Evolutionary conservation across 1,139 yeast species (phyloP), one percentile per base, ranked within the genome.

Genomic region (Petasospora rhodanensis): DNA sequence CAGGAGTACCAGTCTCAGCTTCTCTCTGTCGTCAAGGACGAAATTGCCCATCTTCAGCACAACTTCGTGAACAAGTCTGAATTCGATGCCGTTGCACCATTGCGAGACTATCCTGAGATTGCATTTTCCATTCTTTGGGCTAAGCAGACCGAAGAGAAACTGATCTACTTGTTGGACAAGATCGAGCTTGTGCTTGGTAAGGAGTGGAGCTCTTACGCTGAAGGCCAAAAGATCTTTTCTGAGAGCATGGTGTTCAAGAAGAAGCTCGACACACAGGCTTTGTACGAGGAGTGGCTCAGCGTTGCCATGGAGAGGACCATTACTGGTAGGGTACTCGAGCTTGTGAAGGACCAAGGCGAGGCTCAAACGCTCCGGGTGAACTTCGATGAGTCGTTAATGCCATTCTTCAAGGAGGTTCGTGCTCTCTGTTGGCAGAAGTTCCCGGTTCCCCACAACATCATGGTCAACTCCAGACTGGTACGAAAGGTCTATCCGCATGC

Each of bases 161-260:
- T 76, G 3, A 55, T 59, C 10, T 55, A 56, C 25, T 54, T 75
- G 18, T 51, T 64, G 36, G 48, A 56, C 9, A 61, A 73, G 25
- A 59, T 77, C 7, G 74, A 71, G 30, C 53, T 66, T 11, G 66
- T 78, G 2, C 64, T 89, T 9, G 95, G 96, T 0, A 51, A 63
- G 11, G 81, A 79, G 19, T 89, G 96, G 96, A 64, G 62, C 31
- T 67, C 73, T 26, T 84, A 79, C 46, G 76, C 89, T 0, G 79
- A 80, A 31, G 96, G 96, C 0, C 71, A 68, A 34, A 73, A 70
- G 42, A 70, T 89, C 2, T 64, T 68, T 12, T 55, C 65, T 2
- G 84, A 76, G 38, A 66, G 76, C 12, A 49, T 54, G 1, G 57
- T 62, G 1, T 62, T 82, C 28, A 50, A 65, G 13, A 58, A 64